Conservation (phyloP, 306 rosid species). For the Inga leiocalycina region DNA sequence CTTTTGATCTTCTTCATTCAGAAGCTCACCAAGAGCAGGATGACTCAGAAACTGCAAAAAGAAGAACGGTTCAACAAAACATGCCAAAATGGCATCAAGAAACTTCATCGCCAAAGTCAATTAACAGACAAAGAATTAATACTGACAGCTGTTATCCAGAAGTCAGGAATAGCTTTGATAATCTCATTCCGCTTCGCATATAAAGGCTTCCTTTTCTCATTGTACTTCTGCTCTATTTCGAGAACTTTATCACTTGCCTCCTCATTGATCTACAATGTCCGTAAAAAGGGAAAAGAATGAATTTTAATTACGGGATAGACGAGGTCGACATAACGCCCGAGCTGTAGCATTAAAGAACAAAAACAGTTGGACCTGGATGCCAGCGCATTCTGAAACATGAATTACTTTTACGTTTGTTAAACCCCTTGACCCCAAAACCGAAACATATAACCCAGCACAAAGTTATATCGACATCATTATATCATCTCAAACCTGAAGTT, state of each 20-base stretch:
- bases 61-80: not conserved
- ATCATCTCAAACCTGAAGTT: not conserved
- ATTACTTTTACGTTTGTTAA: not conserved
- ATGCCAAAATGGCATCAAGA: not conserved
- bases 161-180: slow-evolving; percentile 82
- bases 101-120: not conserved
- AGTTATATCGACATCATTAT: not conserved
- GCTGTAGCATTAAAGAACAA: not conserved
- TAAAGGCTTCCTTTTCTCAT: slow-evolving; percentile 79
- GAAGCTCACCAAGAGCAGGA: slow-evolving; percentile 67
- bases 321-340: not conserved
- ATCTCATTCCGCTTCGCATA: slow-evolving; percentile 79
- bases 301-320: not conserved
- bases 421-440: not conserved
- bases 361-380: not conserved
- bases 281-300: slow-evolving; percentile 2
- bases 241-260: slow-evolving; percentile 91
- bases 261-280: slow-evolving; percentile 70
- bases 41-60: slow-evolving; percentile 68
- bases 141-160: slow-evolving; percentile 91
- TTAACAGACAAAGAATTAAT: not conserved
- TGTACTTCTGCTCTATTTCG: slow-evolving; percentile 89
- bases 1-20: slow-evolving; percentile 87
- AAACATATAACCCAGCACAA: not conserved
- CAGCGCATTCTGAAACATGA: not conserved